Conservation (phyloP, 2,329 filamentous ascomycete genomes). For the Graphiopsis chlorocephala region DNA sequence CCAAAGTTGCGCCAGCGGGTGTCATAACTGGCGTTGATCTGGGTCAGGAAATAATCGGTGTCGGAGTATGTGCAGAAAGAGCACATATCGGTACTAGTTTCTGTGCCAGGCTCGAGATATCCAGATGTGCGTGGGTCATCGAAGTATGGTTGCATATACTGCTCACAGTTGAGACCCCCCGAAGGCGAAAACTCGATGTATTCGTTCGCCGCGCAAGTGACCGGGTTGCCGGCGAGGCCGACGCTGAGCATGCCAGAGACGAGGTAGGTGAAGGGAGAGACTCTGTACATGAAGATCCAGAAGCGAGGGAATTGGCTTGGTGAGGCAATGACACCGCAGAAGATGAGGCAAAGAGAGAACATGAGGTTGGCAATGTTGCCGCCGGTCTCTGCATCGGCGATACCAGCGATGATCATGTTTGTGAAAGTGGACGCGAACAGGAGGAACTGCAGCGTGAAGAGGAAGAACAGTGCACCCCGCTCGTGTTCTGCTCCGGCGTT, state of each 20-base stretch:
- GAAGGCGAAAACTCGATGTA: conserved; percentile 64
- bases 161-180: conserved; percentile 41
- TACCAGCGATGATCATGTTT: conserved; percentile 70
- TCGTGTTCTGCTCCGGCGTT: conserved; percentile 60
- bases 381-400: conserved; percentile 71
- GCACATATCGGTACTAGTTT: conserved; percentile 36
- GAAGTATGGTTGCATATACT: conserved; percentile 45
- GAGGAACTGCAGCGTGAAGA: conserved; percentile 72
- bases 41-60: conserved; percentile 44
- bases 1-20: conserved; percentile 55
- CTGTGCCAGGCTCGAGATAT: background rate
- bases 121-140: conserved; percentile 21
- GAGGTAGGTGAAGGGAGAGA: conserved; percentile 81
- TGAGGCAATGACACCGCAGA: conserved; percentile 66
- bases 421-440: conserved; percentile 71
- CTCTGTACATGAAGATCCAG: conserved; percentile 81
- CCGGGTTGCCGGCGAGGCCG: conserved; percentile 64
- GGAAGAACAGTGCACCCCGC: conserved; percentile 75
- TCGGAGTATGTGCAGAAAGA: conserved; percentile 40
- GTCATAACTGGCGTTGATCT: conserved; percentile 43
- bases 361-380: conserved; percentile 73
- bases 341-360: conserved; percentile 71
- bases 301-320: conserved; percentile 65
- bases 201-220: conserved; percentile 69
- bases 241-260: conserved; percentile 69